These are phyloP conservation scores for Neonectria coccinea DNA, from an alignment of 2,329 filamentous ascomycete species.

Conservation along the genomic window DNA sequence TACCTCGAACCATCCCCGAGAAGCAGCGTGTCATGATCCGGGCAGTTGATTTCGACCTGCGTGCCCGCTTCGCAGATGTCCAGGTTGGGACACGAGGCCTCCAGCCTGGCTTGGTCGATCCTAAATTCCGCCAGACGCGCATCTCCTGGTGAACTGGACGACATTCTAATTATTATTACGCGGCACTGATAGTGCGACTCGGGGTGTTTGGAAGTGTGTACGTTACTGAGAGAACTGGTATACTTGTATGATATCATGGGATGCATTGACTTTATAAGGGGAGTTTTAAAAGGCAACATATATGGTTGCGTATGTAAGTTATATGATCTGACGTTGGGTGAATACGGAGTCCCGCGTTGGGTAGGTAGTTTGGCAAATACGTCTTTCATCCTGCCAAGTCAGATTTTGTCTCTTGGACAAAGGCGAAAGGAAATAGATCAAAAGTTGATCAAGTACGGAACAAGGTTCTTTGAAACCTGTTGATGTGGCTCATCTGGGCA, in stretches of 20 bases:
- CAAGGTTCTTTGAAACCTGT: too few species aligned
- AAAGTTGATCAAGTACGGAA: not conserved
- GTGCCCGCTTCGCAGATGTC: conserved; percentile 61
- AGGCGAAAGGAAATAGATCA: not conserved
- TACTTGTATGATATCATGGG: not conserved
- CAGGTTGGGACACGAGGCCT: conserved; percentile 66
- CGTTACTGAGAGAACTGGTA: not conserved
- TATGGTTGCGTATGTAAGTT: not conserved
- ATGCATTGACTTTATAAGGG: not conserved
- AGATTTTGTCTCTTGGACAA: not conserved
- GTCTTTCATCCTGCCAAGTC: not conserved
- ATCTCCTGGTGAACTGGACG: conserved; percentile 59
- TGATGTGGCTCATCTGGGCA: not conserved
- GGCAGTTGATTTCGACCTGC: conserved; percentile 68
- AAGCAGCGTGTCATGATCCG: conserved; percentile 68
- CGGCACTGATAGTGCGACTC: not conserved
- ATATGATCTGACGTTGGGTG: not conserved
- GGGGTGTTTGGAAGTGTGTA: not conserved
- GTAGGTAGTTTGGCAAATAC: not conserved
- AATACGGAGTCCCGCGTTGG: not conserved
- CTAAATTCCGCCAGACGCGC: conserved; percentile 59
- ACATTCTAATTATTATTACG: not conserved
- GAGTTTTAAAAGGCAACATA: not conserved
- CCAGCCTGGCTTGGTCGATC: conserved; percentile 58
- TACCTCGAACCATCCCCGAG: conserved; percentile 57